Percentiles rank a stretch among this genome's conserved stretches.
These are phyloP conservation scores for Westerdykella sp. DNA, from an alignment of 2,329 filamentous ascomycete genomes.

Conservation along the genomic window DNA sequence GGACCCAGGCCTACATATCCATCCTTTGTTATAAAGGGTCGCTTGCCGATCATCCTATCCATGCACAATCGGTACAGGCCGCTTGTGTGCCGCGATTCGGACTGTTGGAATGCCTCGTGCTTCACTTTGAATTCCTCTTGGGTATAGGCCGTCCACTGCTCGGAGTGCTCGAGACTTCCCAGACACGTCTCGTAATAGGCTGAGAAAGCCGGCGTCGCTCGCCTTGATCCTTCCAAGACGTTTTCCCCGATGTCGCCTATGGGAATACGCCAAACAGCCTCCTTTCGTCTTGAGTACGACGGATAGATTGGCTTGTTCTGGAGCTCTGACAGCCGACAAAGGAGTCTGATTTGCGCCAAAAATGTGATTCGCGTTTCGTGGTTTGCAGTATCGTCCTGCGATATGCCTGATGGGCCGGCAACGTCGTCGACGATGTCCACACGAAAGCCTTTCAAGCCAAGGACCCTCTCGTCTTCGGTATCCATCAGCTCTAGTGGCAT, in stretches of 20 bases:
- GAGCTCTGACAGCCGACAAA: background rate
- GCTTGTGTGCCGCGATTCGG: background rate
- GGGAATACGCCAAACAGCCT: conserved; percentile 9
- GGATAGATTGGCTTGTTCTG: conserved; percentile 4
- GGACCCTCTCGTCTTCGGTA: background rate
- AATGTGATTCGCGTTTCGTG: background rate
- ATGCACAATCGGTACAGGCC: conserved; percentile 1
- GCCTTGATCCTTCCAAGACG: background rate
- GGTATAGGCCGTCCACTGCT: conserved; percentile 1
- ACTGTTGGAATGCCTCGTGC: background rate
- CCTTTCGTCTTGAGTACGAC: conserved; percentile 1
- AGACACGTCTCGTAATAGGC: background rate
- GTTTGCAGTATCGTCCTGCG: background rate
- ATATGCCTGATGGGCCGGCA: conserved; percentile 1
- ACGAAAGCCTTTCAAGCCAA: background rate
- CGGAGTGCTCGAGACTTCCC: background rate
- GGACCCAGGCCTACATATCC: conserved; percentile 9
- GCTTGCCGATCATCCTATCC: conserved; percentile 7
- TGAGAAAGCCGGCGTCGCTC: background rate
- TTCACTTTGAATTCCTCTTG: background rate
- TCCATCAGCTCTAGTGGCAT: background rate
- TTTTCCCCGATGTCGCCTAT: conserved; percentile 8
- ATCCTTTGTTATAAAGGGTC: conserved; percentile 5
- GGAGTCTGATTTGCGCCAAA: background rate
- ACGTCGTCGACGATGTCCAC: conserved; percentile 4